These are phyloP conservation scores for Acanthochlamys bracteata DNA, from an alignment of 106 monocot species.

Conservation along the genomic window DNA sequence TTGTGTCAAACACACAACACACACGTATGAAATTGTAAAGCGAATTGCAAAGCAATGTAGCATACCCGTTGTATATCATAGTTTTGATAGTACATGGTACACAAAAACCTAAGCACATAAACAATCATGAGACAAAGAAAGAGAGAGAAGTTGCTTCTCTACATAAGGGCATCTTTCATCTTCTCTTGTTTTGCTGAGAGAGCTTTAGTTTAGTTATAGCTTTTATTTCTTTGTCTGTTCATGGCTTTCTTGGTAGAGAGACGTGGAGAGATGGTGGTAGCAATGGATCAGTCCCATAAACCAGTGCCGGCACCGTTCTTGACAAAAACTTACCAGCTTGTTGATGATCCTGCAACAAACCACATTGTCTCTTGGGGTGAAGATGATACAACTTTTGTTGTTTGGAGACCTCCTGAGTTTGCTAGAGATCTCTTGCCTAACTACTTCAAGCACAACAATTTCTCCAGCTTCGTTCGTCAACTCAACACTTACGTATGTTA, in stretches of 20 bases:
- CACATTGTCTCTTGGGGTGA: slow-evolving; percentile 96
- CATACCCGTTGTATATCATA: not conserved
- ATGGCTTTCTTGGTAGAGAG: slow-evolving; percentile 68
- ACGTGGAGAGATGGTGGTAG: slow-evolving; percentile 37
- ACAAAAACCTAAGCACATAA: not conserved
- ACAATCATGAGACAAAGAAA: slow-evolving; percentile 6
- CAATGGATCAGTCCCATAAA: slow-evolving; percentile 43
- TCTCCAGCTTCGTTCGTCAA: slow-evolving; percentile 93
- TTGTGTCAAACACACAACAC: no score
- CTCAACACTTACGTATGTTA: slow-evolving; percentile 83
- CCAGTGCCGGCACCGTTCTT: slow-evolving; percentile 80
- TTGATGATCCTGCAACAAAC: slow-evolving; percentile 72
- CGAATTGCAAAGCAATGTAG: not conserved
- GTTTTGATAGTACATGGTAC: not conserved
- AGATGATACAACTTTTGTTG: slow-evolving; percentile 68
- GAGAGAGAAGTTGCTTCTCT: not conserved
- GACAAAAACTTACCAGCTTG: slow-evolving; percentile 80
- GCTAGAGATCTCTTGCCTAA: slow-evolving; percentile 77
- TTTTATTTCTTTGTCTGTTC: not conserved
- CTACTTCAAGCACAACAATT: slow-evolving; percentile 99
- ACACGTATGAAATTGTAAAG: not conserved
- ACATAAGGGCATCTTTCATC: not conserved
- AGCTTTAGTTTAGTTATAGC: not conserved
- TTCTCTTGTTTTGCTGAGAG: not conserved
- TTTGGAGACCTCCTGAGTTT: slow-evolving; percentile 85